Evolutionary conservation across 225 moss, liverwort and hornwort genomes (phyloP), one percentile per base, ranked within the genome.

Genomic region (Sphagnum contortum): DNA sequence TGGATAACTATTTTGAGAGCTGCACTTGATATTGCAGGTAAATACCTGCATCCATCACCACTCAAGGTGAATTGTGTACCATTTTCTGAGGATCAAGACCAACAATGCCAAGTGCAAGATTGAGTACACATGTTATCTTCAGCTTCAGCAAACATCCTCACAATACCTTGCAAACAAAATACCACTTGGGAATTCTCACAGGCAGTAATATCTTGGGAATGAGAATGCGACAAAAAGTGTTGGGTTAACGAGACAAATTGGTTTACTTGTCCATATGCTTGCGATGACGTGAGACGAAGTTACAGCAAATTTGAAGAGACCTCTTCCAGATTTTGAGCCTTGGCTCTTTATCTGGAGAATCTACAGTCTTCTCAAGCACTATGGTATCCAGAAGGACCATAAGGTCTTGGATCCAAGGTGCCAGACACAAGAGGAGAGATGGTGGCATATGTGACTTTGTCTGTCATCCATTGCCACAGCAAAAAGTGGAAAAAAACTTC

Each of bases 281-380:
- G 63, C 94, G 94, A 77, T 94, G 94, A 65, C 94, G 87, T 57
- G 87, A 83, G 49, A 89, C 81, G 63, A 94, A 71, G 75, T 85
- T 94, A 68, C 89, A 89, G 77, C 89, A 94, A 50, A 91, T 87
- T 73, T 82, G 91, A 68, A 94, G 79, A 2, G 77, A 87, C 74
- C 89, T 87, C 75, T 94, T 94, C 94, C 91, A 94, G 71, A 74
- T 75, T 85, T 94, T 94, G 6, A 94, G 83, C 65, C 94, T 89
- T 53, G 81, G 80, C 49, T 80, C 70, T 72, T 94, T 89, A 74
- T 87, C 89, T 55, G 87, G 89, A 67, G 81, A 85, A 67, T 89
- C 89, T 77, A 91, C 69, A 72, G 76, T 84, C 76, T 84, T 94
- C 63, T 91, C 87, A 9, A 94, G 76, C 11, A 87, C 83, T 48